These are phyloP conservation scores for Dendrocalamus sinicus DNA, from an alignment of 176 grass and related monocot species.

Conservation along the genomic window DNA sequence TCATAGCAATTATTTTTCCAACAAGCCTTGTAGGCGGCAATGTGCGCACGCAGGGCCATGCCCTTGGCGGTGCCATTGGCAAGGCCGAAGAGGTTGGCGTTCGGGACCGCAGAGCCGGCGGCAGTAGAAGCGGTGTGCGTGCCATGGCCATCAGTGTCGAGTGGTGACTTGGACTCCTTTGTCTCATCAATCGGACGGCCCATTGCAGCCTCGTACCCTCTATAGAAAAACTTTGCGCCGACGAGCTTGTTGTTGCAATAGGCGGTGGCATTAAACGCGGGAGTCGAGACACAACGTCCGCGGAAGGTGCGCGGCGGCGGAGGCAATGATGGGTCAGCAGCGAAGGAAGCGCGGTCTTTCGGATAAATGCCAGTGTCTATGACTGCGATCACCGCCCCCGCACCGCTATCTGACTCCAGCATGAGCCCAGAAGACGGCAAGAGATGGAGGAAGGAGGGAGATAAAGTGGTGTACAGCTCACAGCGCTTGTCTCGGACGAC, in stretches of 20 bases:
- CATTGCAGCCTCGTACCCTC: not conserved
- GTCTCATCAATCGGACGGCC: not conserved
- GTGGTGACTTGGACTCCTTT: slow-evolving; percentile 49
- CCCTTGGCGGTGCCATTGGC: slow-evolving; percentile 1
- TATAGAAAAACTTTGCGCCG: slow-evolving; percentile 42
- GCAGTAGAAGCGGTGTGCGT: slow-evolving; percentile 58
- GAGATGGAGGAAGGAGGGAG: no score
- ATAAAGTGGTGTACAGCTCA: no score
- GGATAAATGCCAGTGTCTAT: slow-evolving; percentile 30
- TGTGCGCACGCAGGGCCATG: slow-evolving; percentile 40
- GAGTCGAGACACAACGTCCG: slow-evolving; percentile 26
- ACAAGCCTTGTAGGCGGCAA: slow-evolving; percentile 51
- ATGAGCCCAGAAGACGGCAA: no score
- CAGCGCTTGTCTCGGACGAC: no score
- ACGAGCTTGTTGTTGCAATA: slow-evolving; percentile 59
- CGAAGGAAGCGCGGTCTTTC: slow-evolving; percentile 28
- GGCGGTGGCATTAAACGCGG: slow-evolving; percentile 20
- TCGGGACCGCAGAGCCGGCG: not conserved
- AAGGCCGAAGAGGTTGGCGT: slow-evolving; percentile 29
- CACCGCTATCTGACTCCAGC: no score
- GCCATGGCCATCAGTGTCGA: slow-evolving; percentile 55
- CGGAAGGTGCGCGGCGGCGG: slow-evolving; percentile 17
- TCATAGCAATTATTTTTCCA: slow-evolving; percentile 1
- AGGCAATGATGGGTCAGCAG: not conserved
- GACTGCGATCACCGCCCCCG: no score